Evolutionary conservation across 352 stramenopile species (phyloP).

Genomic region (Pilasporangium apinafurcum): DNA sequence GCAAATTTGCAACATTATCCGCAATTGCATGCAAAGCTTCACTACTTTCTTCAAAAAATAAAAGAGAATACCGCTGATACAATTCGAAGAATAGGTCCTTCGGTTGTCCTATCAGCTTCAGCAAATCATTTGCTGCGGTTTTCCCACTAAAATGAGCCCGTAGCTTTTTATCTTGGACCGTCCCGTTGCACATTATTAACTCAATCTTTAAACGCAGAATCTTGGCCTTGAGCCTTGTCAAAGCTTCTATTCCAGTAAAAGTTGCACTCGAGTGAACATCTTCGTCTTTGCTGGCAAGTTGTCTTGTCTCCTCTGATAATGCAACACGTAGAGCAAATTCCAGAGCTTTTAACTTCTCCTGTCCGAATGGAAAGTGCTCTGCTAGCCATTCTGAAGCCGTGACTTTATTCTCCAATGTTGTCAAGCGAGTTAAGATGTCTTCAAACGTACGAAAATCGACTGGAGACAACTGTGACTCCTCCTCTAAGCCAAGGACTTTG

Average conservation of each 20-base stretch:
- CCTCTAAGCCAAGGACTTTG: background rate
- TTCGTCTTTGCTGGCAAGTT: slow-evolving; percentile 2
- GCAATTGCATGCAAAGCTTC: slow-evolving; percentile 21
- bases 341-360: slow-evolving; percentile 37
- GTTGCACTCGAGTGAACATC: slow-evolving; percentile 11
- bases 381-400: slow-evolving; percentile 48
- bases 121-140: slow-evolving; percentile 9
- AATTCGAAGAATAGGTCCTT: slow-evolving; percentile 34
- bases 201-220: slow-evolving; percentile 30
- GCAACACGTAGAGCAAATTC: slow-evolving; percentile 26
- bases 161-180: slow-evolving; percentile 9
- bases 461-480: slow-evolving; percentile 1
- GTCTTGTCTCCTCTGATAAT: background rate
- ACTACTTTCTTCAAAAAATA: slow-evolving; percentile 16
- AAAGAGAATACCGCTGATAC: slow-evolving; percentile 32
- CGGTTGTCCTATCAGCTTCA: slow-evolving; percentile 23
- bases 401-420: slow-evolving; percentile 29
- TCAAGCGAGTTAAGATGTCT: slow-evolving; percentile 18
- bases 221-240: slow-evolving; percentile 26
- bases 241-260: slow-evolving; percentile 28
- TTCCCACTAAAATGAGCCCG: slow-evolving; percentile 6
- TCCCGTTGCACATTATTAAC: slow-evolving; percentile 18
- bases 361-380: slow-evolving; percentile 27
- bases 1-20: slow-evolving; percentile 19
- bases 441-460: slow-evolving; percentile 18